Conservation (phyloP, 2,329 filamentous ascomycete species). For the Talaromyces piceae region DNA sequence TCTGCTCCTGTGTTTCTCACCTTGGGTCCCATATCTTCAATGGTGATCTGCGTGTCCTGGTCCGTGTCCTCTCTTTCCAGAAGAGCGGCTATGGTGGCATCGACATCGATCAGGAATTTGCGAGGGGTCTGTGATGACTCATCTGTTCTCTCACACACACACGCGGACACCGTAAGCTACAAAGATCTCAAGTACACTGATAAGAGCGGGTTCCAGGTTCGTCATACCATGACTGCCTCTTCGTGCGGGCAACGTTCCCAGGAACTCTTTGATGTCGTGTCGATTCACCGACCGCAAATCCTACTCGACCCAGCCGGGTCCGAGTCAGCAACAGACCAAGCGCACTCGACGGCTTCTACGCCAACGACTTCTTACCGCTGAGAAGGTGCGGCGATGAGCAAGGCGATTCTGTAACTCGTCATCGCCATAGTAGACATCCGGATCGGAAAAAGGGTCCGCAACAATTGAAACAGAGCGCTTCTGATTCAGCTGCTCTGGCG, state of each 20-base stretch:
- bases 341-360: constrained; percentile 3
- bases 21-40: constrained; percentile 92
- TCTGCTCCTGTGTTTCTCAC: constrained; percentile 35
- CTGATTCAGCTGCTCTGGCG: constrained; percentile 27
- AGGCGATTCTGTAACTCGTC: constrained; percentile 42
- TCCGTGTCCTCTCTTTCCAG: constrained; percentile 87
- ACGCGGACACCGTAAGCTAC: not conserved
- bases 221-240: constrained; percentile 39
- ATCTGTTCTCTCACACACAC: constrained; percentile 47
- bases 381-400: constrained; percentile 47
- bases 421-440: constrained; percentile 53
- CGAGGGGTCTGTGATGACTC: constrained; percentile 62
- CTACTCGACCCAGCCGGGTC: constrained; percentile 15
- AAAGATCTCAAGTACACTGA: too few relatives aligned
- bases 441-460: constrained; percentile 49
- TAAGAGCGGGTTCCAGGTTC: too few relatives aligned
- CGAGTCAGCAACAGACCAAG: constrained; percentile 3
- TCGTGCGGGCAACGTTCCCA: constrained; percentile 27
- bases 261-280: constrained; percentile 27
- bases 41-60: constrained; percentile 92
- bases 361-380: constrained; percentile 46
- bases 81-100: constrained; percentile 70
- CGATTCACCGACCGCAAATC: constrained; percentile 30
- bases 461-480: constrained; percentile 28
- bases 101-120: constrained; percentile 80